Evolutionary conservation across 108 stramenopile species (phyloP).

Genomic region (Mayamaea pseudoterrestris): DNA sequence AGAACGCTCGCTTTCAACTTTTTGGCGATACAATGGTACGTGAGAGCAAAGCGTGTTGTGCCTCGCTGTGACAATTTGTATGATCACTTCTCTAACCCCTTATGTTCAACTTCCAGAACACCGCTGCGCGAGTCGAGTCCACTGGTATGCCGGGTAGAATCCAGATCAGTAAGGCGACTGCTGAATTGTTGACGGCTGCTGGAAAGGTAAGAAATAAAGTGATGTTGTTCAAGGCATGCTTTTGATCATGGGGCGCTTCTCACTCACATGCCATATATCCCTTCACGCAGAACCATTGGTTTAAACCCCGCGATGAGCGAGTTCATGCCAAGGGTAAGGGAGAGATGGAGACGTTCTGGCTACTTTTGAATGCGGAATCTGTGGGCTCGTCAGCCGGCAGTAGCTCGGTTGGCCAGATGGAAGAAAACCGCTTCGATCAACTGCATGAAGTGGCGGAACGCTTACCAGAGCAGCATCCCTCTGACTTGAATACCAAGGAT

Average conservation of each 20-base stretch:
- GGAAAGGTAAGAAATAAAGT: no score
- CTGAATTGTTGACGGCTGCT: slow-evolving; percentile 2
- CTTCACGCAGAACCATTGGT: slow-evolving; percentile 12
- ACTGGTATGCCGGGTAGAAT: slow-evolving; percentile 7
- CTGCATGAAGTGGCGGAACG: no score
- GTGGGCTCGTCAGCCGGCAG: neutral
- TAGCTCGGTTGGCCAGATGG: neutral
- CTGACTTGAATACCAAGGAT: no score
- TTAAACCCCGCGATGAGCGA: neutral
- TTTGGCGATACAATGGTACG: slow-evolving; percentile 11
- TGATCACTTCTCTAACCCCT: no score
- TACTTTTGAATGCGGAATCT: neutral
- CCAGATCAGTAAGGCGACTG: slow-evolving; percentile 9
- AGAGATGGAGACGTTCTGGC: slow-evolving; percentile 21
- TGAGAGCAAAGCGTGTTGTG: no score
- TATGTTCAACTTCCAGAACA: no score
- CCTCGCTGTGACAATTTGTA: no score
- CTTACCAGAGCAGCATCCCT: no score
- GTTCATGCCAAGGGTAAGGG: slow-evolving; percentile 21
- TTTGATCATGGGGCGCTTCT: no score
- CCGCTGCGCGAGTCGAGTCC: slow-evolving; percentile 11
- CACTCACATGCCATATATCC: no score
- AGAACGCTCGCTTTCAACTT: slow-evolving; percentile 7
- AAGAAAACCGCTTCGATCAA: no score
- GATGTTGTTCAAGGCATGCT: no score